These are phyloP conservation scores for Ceratobasidium sp. DNA, from an alignment of 1,284 basidiomycete species.

Conservation along the genomic window DNA sequence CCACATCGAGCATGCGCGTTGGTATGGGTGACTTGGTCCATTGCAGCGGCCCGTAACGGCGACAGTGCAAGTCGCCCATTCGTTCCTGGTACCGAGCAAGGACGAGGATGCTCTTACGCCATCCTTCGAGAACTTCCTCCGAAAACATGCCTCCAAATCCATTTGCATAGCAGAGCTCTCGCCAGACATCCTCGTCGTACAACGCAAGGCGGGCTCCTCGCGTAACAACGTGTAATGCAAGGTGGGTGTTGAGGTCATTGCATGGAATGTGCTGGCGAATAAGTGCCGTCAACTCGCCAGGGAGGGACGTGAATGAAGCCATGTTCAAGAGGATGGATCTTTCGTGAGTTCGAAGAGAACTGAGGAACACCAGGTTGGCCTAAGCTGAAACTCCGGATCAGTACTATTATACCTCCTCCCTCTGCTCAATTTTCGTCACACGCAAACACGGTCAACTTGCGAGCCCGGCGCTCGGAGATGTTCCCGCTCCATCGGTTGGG, in stretches of 20 bases:
- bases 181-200: slow-evolving; percentile 34
- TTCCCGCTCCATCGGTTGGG: slow-evolving; percentile 1
- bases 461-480: not conserved
- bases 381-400: slow-evolving; percentile 31
- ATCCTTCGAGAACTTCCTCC: slow-evolving; percentile 21
- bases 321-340: slow-evolving; percentile 25
- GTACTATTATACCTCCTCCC: slow-evolving; percentile 29
- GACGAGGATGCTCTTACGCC: slow-evolving; percentile 34
- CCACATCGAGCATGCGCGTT: not conserved
- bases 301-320: slow-evolving; percentile 32
- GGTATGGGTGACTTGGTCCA: slow-evolving; percentile 9
- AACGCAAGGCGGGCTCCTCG: slow-evolving; percentile 28
- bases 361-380: slow-evolving; percentile 38
- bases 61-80: slow-evolving; percentile 30
- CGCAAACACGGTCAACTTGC: slow-evolving; percentile 11
- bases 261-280: slow-evolving; percentile 31
- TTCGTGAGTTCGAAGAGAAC: slow-evolving; percentile 20
- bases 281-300: slow-evolving; percentile 32
- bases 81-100: slow-evolving; percentile 33
- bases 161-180: slow-evolving; percentile 36
- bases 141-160: slow-evolving; percentile 37
- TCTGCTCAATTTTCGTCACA: slow-evolving; percentile 19
- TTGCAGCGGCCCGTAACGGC: slow-evolving; percentile 33
- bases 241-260: slow-evolving; percentile 33
- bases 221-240: slow-evolving; percentile 27